Conservation (phyloP, 345 rosid genomes). For the Citrus trifoliata region DNA sequence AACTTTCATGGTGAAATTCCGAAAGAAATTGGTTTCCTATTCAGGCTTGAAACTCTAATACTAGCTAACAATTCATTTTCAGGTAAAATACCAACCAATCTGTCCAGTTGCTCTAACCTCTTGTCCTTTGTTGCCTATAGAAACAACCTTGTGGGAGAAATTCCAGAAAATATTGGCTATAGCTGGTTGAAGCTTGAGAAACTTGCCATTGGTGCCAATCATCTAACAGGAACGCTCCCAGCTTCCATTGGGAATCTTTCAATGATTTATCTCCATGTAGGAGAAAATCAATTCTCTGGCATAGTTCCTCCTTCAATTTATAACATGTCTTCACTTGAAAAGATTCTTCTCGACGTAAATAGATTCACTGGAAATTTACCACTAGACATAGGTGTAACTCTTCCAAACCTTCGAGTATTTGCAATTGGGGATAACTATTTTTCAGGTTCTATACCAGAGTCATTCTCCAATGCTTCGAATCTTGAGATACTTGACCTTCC, state of each 20-base stretch:
- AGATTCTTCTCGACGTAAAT: neutral
- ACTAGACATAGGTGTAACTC: neutral
- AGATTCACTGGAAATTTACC: conserved; percentile 6
- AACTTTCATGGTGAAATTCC: conserved; percentile 6
- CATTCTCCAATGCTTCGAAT: conserved; percentile 3
- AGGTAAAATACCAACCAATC: conserved; percentile 16
- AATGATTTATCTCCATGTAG: neutral
- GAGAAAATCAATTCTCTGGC: conserved; percentile 6
- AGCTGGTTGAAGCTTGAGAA: neutral
- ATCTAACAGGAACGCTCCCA: conserved; percentile 10
- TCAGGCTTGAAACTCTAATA: neutral
- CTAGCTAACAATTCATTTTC: neutral
- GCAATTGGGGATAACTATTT: neutral
- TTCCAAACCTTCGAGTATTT: conserved; percentile 9
- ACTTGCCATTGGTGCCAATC: neutral
- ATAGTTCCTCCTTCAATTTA: conserved; percentile 13
- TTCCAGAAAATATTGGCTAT: neutral
- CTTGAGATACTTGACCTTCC: neutral
- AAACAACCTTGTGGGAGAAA: conserved; percentile 1
- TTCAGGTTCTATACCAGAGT: neutral
- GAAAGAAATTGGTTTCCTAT: conserved; percentile 3
- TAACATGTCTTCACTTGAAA: conserved; percentile 9
- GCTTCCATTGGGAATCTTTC: conserved; percentile 17
- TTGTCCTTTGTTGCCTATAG: fast-evolving
- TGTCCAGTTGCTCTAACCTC: conserved; percentile 17